Percentiles rank a stretch among this genome's conserved stretches.
Conservation (phyloP, 306 rosid genomes). For the Neltuma alba region DNA sequence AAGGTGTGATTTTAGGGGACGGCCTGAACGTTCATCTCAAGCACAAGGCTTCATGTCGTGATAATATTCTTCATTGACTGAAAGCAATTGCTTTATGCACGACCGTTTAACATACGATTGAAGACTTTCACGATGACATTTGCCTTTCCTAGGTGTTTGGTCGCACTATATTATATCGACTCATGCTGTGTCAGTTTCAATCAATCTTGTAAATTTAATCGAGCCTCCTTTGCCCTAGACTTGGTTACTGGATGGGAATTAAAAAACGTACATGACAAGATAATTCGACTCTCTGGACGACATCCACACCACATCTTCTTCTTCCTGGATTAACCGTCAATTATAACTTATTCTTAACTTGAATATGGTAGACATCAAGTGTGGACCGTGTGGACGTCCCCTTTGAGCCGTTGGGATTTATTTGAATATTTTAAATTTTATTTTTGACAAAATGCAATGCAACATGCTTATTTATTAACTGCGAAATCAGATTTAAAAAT, state of each 20-base stretch:
- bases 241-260: neutral
- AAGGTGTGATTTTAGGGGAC: neutral
- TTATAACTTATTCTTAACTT: neutral
- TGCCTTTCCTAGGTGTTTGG: neutral
- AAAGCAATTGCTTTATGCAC: neutral
- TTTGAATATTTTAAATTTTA: too few species aligned
- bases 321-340: too few species aligned
- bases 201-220: neutral
- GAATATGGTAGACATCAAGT: neutral
- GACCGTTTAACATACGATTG: neutral
- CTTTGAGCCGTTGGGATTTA: neutral
- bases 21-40: neutral
- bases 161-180: neutral
- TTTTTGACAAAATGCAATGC: neutral
- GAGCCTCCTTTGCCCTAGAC: neutral
- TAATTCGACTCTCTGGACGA: neutral
- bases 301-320: neutral
- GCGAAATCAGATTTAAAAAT: neutral
- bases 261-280: neutral
- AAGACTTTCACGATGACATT: neutral
- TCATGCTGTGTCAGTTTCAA: neutral
- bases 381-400: neutral
- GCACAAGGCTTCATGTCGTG: neutral
- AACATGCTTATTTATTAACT: neutral
- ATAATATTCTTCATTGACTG: neutral